Evolutionary conservation across 176 grass and related monocot genomes (phyloP), one percentile per base, ranked within the genome.

Genomic region (Carex kokanica): DNA sequence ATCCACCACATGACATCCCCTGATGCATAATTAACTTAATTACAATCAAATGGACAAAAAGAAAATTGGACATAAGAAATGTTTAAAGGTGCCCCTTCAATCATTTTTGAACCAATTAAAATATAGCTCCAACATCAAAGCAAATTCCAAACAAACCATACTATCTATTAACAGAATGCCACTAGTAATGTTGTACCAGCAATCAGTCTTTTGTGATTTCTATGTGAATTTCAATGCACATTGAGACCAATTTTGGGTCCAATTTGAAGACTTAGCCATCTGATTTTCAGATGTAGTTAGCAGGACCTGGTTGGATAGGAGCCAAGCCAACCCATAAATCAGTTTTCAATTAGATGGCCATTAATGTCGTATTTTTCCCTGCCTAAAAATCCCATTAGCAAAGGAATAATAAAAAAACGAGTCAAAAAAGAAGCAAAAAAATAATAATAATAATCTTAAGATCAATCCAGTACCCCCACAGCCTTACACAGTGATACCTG

Each of bases 1-100:
- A 98, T 86, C 93, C 96, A 9, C 96, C 96, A 83, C 93, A 95
- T 6, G 89, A 95, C 96, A 99, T 99, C 32, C 96, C 96, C 96
- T 98, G 83, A 81, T 89, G 65, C 14, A 52, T 86, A 89, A 66
- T 64, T 64, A 85, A 79, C 65, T 79, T 88, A 32, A 84, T 17
- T 53, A 6, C 17, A 53, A 87, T 62, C 64, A 85, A 12, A 83
- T 51, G 29, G 43, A 83, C 14, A 41, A 8, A 80, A 75, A 78
- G 38, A 75, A 62, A 13, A 3, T 34, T 80, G 58, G 0, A 64
- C 2, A 38, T 10, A 70, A 11, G 24, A 16, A 70, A 80, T 9
- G 27, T 38, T 34, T 1, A 78, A 61, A 18, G 13, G 25, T 56
- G 15, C 15, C 73, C 20, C 47, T 77, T 55, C 14, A 77, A n/a